phyloP scores from a whole-genome alignment of 2,329 filamentous ascomycete genomes.

The Myriangium duriaei region DNA sequence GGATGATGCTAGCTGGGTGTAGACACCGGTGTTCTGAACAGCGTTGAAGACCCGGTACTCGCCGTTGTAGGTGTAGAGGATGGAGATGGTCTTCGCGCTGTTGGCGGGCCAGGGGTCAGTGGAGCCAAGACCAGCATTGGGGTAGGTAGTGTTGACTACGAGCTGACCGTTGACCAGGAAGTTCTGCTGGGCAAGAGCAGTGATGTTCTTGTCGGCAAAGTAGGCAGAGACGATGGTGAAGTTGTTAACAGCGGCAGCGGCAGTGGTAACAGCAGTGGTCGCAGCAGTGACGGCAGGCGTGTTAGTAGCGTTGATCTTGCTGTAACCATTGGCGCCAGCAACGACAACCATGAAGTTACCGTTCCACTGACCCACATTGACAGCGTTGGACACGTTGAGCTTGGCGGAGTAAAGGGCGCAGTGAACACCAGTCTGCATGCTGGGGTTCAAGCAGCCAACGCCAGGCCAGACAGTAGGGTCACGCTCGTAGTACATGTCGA shows the following conservation, averaged over 20 bases:
- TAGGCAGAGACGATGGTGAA: constrained; percentile 10
- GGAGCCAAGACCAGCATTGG: constrained; percentile 1
- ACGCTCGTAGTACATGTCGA: constrained; percentile 13
- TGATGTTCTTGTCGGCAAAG: constrained; percentile 10
- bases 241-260: not conserved
- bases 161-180: constrained; percentile 7
- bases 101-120: constrained; percentile 9
- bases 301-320: constrained; percentile 9
- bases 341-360: constrained; percentile 21
- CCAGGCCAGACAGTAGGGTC: constrained; percentile 11
- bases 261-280: not conserved
- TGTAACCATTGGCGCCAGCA: constrained; percentile 13
- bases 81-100: constrained; percentile 6
- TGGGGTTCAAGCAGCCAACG: constrained; percentile 10
- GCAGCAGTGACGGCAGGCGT: not conserved
- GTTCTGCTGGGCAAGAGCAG: constrained; percentile 3
- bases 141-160: constrained; percentile 10
- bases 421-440: constrained; percentile 2
- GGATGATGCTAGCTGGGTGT: constrained; percentile 7
- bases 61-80: constrained; percentile 10
- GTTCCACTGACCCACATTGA: constrained; percentile 18
- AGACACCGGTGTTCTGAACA: constrained; percentile 9
- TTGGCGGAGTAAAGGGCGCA: constrained; percentile 10
- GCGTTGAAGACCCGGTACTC: constrained; percentile 8
- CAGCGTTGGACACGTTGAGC: constrained; percentile 13